phyloP scores from a whole-genome alignment of 768 basidiomycete genomes.

The Naganishia onofrii region DNA sequence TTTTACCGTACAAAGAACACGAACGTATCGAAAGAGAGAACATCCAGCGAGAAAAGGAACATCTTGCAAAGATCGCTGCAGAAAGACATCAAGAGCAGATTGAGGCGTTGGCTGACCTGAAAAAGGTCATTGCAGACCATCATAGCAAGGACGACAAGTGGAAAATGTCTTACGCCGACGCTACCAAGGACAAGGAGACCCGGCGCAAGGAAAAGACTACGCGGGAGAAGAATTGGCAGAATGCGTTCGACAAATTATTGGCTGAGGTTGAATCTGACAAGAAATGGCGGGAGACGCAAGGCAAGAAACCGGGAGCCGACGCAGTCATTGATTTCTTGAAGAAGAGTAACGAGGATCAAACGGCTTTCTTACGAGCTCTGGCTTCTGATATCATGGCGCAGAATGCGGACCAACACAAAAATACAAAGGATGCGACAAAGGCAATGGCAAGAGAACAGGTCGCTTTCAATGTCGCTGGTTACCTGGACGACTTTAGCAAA shows the following conservation, averaged over 20 bases:
- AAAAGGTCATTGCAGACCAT: conserved; percentile 45
- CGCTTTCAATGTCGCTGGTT: conserved; percentile 51
- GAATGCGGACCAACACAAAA: conserved; percentile 49
- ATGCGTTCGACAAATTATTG: conserved; percentile 46
- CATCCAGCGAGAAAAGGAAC: conserved; percentile 39
- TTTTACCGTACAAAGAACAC: conserved; percentile 34
- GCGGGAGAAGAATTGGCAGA: conserved; percentile 49
- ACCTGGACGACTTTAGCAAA: conserved; percentile 52
- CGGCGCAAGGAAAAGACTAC: conserved; percentile 42
- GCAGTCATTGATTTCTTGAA: conserved; percentile 51
- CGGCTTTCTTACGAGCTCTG: conserved; percentile 47
- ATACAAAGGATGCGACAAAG: conserved; percentile 44
- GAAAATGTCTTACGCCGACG: conserved; percentile 38
- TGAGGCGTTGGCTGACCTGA: conserved; percentile 43
- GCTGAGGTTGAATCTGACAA: conserved; percentile 44
- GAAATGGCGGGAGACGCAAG: conserved; percentile 45
- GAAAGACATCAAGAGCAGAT: conserved; percentile 46
- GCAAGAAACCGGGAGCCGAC: conserved; percentile 49
- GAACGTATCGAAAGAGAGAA: conserved; percentile 44
- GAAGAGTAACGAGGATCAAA: conserved; percentile 44
- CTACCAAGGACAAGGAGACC: conserved; percentile 44
- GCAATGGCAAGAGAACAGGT: conserved; percentile 49
- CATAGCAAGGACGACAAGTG: conserved; percentile 43
- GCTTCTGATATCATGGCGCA: conserved; percentile 50
- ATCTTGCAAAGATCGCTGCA: conserved; percentile 42